These are phyloP conservation scores for Saprolegnia parasitica DNA, from an alignment of 352 stramenopile species.

Conservation along the genomic window DNA sequence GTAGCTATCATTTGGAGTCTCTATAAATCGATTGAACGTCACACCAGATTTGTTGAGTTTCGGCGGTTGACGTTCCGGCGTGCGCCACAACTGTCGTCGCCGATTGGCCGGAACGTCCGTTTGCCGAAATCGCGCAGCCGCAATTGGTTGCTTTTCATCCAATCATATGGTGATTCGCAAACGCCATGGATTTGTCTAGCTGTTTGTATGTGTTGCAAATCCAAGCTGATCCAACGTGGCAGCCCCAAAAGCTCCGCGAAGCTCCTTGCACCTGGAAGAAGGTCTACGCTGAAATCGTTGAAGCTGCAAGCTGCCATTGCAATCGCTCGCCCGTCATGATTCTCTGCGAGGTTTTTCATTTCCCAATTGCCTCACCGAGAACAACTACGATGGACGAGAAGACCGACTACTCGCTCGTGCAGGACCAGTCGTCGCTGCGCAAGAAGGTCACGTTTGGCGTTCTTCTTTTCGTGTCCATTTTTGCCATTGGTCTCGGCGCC, in stretches of 20 bases:
- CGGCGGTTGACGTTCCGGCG: neutral
- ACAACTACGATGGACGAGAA: neutral
- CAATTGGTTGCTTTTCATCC: neutral
- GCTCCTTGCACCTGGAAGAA: conserved; percentile 3
- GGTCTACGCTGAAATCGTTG: neutral
- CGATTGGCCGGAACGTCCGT: neutral
- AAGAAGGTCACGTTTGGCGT: conserved; percentile 5
- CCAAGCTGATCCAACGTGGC: neutral
- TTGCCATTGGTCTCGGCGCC: neutral
- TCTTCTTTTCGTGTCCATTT: neutral
- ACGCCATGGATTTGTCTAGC: neutral
- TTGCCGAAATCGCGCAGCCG: neutral
- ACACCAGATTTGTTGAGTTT: too few relatives aligned
- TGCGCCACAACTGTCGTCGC: neutral
- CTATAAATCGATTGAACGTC: too few relatives aligned
- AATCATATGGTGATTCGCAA: neutral
- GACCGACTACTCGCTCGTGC: neutral
- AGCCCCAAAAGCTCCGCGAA: conserved; percentile 5
- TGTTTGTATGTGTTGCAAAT: neutral
- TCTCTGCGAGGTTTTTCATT: neutral
- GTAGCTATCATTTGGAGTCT: too few relatives aligned
- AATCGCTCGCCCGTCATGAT: neutral
- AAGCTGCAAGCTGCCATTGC: neutral
- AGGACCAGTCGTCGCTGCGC: conserved; percentile 4
- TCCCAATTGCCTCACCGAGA: neutral